phyloP scores from a whole-genome alignment of 108 stramenopile species.

The Mediolabrus comicus region DNA sequence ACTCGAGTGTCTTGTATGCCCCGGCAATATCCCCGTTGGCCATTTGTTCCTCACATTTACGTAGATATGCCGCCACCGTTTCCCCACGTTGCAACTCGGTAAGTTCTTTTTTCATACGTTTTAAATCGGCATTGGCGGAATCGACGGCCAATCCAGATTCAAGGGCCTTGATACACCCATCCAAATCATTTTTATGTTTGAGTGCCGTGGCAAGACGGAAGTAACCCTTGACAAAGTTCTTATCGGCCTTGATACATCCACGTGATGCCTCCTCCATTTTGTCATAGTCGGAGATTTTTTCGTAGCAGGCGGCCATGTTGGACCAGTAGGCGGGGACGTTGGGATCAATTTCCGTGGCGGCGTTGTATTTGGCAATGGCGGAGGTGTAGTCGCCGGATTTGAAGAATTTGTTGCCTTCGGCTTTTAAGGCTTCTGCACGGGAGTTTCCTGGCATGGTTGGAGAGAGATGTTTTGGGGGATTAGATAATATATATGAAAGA shows the following conservation, averaged over 20 bases:
- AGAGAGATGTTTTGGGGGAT: background rate
- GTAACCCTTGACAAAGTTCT: conserved; percentile 96
- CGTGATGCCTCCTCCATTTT: conserved; percentile 90
- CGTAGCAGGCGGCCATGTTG: conserved; percentile 93
- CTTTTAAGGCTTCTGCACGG: conserved; percentile 81
- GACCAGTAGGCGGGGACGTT: conserved; percentile 85
- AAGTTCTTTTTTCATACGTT: conserved; percentile 90
- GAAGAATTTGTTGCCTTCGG: conserved; percentile 89
- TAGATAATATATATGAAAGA: background rate
- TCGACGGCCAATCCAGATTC: conserved; percentile 83
- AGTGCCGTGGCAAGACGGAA: conserved; percentile 92
- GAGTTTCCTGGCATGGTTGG: conserved; percentile 42
- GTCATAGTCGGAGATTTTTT: conserved; percentile 89
- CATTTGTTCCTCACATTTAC: conserved; percentile 87
- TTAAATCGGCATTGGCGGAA: conserved; percentile 82
- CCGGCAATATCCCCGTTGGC: conserved; percentile 84
- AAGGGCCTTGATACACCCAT: conserved; percentile 85
- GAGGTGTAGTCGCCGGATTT: conserved; percentile 74
- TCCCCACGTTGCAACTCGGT: conserved; percentile 87
- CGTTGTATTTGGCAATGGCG: conserved; percentile 92
- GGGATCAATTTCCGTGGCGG: conserved; percentile 76
- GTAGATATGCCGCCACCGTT: conserved; percentile 81
- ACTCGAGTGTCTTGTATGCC: conserved; percentile 89
- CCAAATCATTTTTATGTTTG: conserved; percentile 74
- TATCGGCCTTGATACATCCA: conserved; percentile 93